These are phyloP conservation scores for Cichorium intybus DNA, from an alignment of 140 eudicot species.

Conservation along the genomic window DNA sequence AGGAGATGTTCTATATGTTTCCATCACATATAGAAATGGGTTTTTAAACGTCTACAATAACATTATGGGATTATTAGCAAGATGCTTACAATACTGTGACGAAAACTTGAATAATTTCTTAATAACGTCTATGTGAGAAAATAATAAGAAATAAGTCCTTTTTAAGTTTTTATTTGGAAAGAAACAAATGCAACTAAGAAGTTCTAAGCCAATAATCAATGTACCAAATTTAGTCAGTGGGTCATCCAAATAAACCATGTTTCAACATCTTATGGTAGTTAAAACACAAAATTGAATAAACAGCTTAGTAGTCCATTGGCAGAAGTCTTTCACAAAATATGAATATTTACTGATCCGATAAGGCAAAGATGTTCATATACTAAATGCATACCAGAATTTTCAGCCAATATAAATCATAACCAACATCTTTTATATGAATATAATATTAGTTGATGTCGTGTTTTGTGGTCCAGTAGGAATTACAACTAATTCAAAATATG, in stretches of 20 bases:
- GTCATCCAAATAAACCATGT: neutral
- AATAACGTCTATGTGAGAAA: neutral
- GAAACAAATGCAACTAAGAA: neutral
- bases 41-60: neutral
- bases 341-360: neutral
- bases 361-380: constrained; percentile 4
- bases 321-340: neutral
- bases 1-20: too few species aligned
- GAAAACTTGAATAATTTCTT: neutral
- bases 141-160: too few species aligned
- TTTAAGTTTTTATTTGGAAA: neutral
- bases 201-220: neutral
- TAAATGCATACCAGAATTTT: constrained; percentile 4
- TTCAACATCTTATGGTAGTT: neutral
- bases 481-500: too few species aligned
- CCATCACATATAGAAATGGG: too few species aligned
- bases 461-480: too few species aligned
- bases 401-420: neutral
- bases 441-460: too few species aligned
- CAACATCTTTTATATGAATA: neutral
- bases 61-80: neutral
- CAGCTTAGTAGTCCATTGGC: neutral
- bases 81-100: neutral
- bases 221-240: neutral
- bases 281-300: neutral